These are phyloP conservation scores for Candida nitratophila DNA, from an alignment of 805 yeast species.

Conservation along the genomic window DNA sequence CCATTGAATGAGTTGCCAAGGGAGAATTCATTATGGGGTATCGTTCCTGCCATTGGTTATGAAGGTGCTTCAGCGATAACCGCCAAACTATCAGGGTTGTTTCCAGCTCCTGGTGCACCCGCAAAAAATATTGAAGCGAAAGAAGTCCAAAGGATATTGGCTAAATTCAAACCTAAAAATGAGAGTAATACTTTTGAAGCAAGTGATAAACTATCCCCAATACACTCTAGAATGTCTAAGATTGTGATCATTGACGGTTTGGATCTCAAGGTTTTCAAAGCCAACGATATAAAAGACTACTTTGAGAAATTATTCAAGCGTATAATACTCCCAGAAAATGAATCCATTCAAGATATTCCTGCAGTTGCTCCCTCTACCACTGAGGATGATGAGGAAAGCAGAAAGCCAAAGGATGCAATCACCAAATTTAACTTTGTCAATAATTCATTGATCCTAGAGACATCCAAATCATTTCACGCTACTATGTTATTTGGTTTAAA, in stretches of 20 bases:
- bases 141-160: conserved; percentile 21
- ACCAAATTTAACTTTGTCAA: not conserved
- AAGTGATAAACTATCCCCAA: conserved; percentile 18
- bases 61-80: conserved; percentile 67
- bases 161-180: conserved; percentile 7
- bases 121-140: conserved; percentile 32
- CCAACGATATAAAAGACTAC: conserved; percentile 34
- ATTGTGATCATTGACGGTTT: conserved; percentile 11
- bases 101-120: conserved; percentile 62
- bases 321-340: conserved; percentile 33
- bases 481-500: conserved; percentile 28
- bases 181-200: conserved; percentile 10
- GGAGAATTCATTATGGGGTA: conserved; percentile 58
- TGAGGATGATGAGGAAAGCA: not conserved
- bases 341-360: too few species aligned
- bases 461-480: not conserved
- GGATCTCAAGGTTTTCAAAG: conserved; percentile 9
- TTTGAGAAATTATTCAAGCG: conserved; percentile 38
- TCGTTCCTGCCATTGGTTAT: conserved; percentile 52
- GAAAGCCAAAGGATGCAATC: not conserved
- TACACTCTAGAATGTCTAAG: conserved; percentile 18
- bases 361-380: too few species aligned
- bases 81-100: conserved; percentile 74
- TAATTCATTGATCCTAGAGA: not conserved
- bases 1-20: conserved; percentile 48